Evolutionary conservation across 1,139 yeast genomes (phyloP).

Genomic region (Groenewaldozyma auringiensis): DNA sequence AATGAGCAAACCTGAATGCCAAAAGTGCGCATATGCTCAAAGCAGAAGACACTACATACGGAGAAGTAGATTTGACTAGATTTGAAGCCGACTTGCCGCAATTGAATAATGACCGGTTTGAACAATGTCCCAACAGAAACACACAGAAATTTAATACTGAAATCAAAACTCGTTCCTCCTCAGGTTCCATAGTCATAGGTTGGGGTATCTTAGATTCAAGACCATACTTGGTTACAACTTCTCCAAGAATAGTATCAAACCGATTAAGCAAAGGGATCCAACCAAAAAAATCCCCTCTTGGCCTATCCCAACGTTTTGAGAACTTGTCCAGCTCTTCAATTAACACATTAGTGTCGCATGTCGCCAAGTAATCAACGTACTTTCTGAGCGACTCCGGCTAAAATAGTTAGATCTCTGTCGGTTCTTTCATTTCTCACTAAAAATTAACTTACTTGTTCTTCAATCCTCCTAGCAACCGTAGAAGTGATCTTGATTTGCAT

Average conservation of each 20-base stretch:
- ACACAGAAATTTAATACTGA: constrained; percentile 56
- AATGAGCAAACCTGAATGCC: constrained; percentile 49
- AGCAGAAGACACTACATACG: constrained; percentile 54
- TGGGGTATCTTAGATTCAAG: constrained; percentile 41
- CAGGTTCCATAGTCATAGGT: constrained; percentile 38
- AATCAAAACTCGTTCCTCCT: constrained; percentile 44
- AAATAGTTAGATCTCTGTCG: neutral
- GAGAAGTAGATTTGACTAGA: constrained; percentile 53
- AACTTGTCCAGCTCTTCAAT: constrained; percentile 30
- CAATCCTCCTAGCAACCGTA: constrained; percentile 23
- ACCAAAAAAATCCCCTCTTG: constrained; percentile 64
- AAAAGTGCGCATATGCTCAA: constrained; percentile 55
- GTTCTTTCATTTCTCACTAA: too few relatives aligned
- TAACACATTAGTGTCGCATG: constrained; percentile 32
- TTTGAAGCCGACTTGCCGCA: constrained; percentile 57
- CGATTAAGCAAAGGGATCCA: constrained; percentile 74
- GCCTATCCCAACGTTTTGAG: constrained; percentile 48
- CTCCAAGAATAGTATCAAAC: constrained; percentile 60
- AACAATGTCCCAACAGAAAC: constrained; percentile 59
- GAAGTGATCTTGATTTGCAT: constrained; percentile 27
- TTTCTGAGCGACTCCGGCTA: constrained; percentile 38
- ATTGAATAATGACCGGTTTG: constrained; percentile 59
- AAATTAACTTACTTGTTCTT: constrained; percentile 21
- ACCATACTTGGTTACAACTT: constrained; percentile 46
- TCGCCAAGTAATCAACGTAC: constrained; percentile 35